phyloP scores from a whole-genome alignment of 352 stramenopile genomes.

The Globisporangium spiculum region DNA sequence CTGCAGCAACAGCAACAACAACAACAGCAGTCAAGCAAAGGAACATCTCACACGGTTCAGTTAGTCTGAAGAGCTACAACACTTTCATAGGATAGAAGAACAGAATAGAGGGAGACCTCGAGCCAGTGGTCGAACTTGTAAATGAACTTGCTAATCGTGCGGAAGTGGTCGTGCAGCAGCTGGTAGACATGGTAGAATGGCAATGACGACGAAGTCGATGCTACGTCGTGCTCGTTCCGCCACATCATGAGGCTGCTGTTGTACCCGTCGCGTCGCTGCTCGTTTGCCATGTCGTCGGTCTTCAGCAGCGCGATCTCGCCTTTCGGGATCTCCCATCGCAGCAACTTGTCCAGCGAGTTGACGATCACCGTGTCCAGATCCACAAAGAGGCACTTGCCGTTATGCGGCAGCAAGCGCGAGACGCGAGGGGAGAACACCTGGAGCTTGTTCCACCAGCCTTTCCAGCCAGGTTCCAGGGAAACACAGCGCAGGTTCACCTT shows the following conservation, averaged over 20 bases:
- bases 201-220: background rate
- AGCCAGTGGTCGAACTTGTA: conserved; percentile 90
- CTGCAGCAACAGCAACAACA: conserved; percentile 6
- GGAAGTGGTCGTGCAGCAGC: conserved; percentile 40
- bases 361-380: conserved; percentile 81
- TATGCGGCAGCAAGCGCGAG: conserved; percentile 7
- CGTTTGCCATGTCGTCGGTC: conserved; percentile 72
- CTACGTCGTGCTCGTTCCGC: conserved; percentile 16
- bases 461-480: conserved; percentile 32
- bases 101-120: conserved; percentile 28
- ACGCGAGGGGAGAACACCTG: conserved; percentile 48
- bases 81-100: background rate
- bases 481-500: conserved; percentile 27
- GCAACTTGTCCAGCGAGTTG: conserved; percentile 31
- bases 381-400: conserved; percentile 45
- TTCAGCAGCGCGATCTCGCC: conserved; percentile 32
- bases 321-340: conserved; percentile 18
- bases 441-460: conserved; percentile 84
- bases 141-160: conserved; percentile 41
- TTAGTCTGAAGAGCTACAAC: background rate
- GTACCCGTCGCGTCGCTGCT: conserved; percentile 50
- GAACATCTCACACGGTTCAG: background rate
- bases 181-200: conserved; percentile 29
- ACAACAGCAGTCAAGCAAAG: background rate
- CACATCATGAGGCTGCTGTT: conserved; percentile 82